Conservation (phyloP, 176 grass and related monocot species). For the Bolboschoenus planiculmis region DNA sequence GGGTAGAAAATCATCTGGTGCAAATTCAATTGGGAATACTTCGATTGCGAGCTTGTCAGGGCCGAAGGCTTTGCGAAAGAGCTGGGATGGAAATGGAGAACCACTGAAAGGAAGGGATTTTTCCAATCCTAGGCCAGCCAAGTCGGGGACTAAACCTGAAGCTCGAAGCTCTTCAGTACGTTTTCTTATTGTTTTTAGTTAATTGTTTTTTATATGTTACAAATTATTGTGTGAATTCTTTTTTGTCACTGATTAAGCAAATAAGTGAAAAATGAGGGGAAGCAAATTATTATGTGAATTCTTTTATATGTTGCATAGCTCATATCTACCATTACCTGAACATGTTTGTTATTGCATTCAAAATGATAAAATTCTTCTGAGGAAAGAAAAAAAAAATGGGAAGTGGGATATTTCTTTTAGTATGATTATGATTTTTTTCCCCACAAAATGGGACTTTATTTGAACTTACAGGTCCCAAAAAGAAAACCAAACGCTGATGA, state of each 20-base stretch:
- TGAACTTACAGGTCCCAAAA: slow-evolving; percentile 49
- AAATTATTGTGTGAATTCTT: neutral
- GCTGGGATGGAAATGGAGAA: slow-evolving; percentile 38
- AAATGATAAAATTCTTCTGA: neutral
- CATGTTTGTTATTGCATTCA: neutral
- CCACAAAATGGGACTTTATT: neutral
- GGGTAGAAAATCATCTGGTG: slow-evolving; percentile 19
- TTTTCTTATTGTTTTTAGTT: neutral
- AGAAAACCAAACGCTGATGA: slow-evolving; percentile 33
- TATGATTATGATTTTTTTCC: neutral
- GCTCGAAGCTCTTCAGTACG: slow-evolving; percentile 31
- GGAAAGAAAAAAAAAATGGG: neutral
- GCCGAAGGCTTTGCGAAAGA: slow-evolving; percentile 33
- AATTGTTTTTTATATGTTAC: neutral
- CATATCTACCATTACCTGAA: neutral
- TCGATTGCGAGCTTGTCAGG: slow-evolving; percentile 2
- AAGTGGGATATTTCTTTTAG: neutral
- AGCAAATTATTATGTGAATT: too few relatives aligned
- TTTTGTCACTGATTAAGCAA: neutral
- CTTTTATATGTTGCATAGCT: neutral
- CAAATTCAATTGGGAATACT: slow-evolving; percentile 18
- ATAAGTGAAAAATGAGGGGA: neutral
- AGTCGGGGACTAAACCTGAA: slow-evolving; percentile 31
- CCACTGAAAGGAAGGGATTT: slow-evolving; percentile 23
- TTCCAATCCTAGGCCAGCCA: slow-evolving; percentile 28